phyloP scores from a whole-genome alignment of 192 early-diverging fungal genomes.

The Podila minutissima region DNA sequence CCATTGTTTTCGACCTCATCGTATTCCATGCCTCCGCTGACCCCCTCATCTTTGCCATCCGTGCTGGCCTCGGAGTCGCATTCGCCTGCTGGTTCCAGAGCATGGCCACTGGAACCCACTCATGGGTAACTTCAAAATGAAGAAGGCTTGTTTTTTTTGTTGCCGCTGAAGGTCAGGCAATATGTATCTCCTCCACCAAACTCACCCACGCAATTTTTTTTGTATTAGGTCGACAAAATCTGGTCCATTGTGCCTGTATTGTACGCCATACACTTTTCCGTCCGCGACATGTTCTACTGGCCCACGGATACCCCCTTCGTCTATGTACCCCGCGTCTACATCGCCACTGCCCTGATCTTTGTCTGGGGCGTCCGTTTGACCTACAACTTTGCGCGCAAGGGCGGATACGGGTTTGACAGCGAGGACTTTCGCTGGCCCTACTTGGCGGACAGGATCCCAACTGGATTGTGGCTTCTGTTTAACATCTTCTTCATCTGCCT shows the following conservation, averaged over 20 bases:
- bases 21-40: constrained; percentile 45
- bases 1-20: constrained; percentile 24
- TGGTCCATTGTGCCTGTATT: constrained; percentile 80
- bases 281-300: constrained; percentile 58
- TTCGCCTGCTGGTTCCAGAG: constrained; percentile 50
- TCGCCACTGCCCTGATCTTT: constrained; percentile 58
- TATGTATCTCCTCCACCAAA: background rate
- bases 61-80: constrained; percentile 19
- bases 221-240: constrained; percentile 70
- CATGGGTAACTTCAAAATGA: constrained; percentile 48
- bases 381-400: constrained; percentile 84
- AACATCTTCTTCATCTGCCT: constrained; percentile 79
- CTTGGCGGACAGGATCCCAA: constrained; percentile 27
- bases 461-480: constrained; percentile 58
- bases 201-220: background rate
- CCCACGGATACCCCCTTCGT: constrained; percentile 22
- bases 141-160: background rate
- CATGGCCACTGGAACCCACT: constrained; percentile 55
- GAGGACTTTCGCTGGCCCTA: constrained; percentile 86
- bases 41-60: constrained; percentile 50
- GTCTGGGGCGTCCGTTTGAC: constrained; percentile 82
- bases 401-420: constrained; percentile 70
- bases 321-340: constrained; percentile 20
- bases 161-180: no score
- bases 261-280: constrained; percentile 66